Evolutionary conservation across 2,329 filamentous ascomycete species (phyloP).

Genomic region (Phoma sp.): DNA sequence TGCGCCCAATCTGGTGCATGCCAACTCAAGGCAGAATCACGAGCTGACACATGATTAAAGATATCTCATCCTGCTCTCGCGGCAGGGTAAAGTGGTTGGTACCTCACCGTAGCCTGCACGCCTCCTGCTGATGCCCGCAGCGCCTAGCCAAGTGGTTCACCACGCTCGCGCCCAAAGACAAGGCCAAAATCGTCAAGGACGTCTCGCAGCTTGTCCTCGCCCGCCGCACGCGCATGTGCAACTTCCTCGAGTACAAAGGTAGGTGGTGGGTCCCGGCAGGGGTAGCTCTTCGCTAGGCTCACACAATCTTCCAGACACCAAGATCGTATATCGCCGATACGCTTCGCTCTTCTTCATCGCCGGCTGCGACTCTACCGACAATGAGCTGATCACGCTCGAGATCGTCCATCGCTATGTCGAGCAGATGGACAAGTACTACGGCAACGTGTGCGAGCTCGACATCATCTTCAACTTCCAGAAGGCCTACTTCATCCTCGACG

Average conservation of each 20-base stretch:
- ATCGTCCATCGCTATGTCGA: constrained; percentile 99
- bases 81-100: constrained; percentile 98
- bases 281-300: constrained; percentile 26
- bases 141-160: constrained; percentile 99
- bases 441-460: constrained; percentile 98
- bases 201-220: constrained; percentile 97
- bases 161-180: constrained; percentile 94
- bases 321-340: constrained; percentile 98
- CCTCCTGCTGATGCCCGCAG: constrained; percentile 59
- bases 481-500: constrained; percentile 98
- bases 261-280: constrained; percentile 27
- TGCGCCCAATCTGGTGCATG: neutral
- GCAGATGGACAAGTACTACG: constrained; percentile 99
- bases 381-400: constrained; percentile 97
- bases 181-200: constrained; percentile 99
- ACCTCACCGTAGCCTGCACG: constrained; percentile 38
- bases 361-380: constrained; percentile 94
- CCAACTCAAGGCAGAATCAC: neutral
- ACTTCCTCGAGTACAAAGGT: constrained; percentile 99
- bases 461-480: constrained; percentile 99
- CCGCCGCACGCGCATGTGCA: constrained; percentile 97
- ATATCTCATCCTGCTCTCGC: constrained; percentile 95
- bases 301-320: constrained; percentile 72
- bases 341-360: constrained; percentile 99
- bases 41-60: constrained; percentile 55